Conservation (phyloP, 228 moss, liverwort and hornwort species). For the Sphagnum magellanicum region DNA sequence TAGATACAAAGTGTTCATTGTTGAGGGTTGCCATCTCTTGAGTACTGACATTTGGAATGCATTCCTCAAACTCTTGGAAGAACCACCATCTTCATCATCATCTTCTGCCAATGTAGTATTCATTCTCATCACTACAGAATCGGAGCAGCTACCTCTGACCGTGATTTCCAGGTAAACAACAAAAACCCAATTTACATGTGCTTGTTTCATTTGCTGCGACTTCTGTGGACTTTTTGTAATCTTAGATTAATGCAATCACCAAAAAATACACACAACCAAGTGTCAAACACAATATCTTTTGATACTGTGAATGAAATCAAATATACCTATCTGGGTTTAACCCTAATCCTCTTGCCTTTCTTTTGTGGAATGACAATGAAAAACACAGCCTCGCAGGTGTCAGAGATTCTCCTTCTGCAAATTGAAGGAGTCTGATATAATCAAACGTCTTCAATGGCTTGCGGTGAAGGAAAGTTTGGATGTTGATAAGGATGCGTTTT, state of each 20-base stretch:
- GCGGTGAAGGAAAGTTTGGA: conserved; percentile 46
- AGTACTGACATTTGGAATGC: conserved; percentile 62
- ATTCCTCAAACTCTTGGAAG: conserved; percentile 72
- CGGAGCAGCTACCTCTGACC: conserved; percentile 54
- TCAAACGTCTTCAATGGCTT: conserved; percentile 43
- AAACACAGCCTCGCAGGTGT: conserved; percentile 23
- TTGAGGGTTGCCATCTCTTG: conserved; percentile 70
- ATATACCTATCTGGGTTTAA: too few relatives aligned
- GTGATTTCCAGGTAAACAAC: conserved; percentile 34
- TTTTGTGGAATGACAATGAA: too few relatives aligned
- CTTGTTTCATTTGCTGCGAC: too few relatives aligned
- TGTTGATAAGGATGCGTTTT: conserved; percentile 55
- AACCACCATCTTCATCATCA: conserved; percentile 30
- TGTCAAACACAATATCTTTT: too few relatives aligned
- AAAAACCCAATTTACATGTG: too few relatives aligned
- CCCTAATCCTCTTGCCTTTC: too few relatives aligned
- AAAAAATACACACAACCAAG: too few relatives aligned
- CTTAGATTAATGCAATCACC: too few relatives aligned
- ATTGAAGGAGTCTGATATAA: conserved; percentile 67
- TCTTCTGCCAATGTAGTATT: conserved; percentile 50
- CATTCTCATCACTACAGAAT: conserved; percentile 67
- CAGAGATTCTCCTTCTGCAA: conserved; percentile 80
- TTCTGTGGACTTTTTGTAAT: too few relatives aligned
- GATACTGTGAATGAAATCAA: too few relatives aligned
- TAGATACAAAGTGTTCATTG: conserved; percentile 65